phyloP scores from a whole-genome alignment of 2,329 filamentous ascomycete genomes.

The Penicillium frequentans region DNA sequence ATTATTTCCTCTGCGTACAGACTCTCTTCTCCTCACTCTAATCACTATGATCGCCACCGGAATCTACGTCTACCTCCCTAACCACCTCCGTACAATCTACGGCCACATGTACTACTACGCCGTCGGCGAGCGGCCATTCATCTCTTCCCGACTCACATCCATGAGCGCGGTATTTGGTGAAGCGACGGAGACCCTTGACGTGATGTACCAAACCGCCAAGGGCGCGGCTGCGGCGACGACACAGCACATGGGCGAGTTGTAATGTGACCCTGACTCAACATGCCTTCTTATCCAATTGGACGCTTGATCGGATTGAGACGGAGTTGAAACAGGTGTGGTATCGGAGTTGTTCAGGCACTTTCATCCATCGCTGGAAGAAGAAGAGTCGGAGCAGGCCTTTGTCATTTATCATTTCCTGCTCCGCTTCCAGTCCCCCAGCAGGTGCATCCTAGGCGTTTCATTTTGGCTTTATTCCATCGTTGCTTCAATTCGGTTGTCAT shows the following conservation, averaged over 20 bases:
- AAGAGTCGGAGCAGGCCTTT: background rate
- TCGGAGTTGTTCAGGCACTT: background rate
- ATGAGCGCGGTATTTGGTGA: conserved; percentile 36
- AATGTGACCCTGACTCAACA: conserved; percentile 7
- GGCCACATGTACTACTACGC: conserved; percentile 93
- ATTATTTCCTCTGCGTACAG: conserved; percentile 47
- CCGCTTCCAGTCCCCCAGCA: conserved; percentile 5
- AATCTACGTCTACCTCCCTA: conserved; percentile 86
- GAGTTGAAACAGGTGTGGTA: background rate
- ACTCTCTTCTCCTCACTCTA: conserved; percentile 88
- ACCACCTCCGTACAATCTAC: conserved; percentile 80
- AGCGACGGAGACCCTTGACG: conserved; percentile 39
- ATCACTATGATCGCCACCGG: conserved; percentile 83
- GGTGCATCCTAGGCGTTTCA: conserved; percentile 31
- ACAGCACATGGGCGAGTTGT: conserved; percentile 34
- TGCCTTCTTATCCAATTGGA: background rate
- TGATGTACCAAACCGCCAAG: conserved; percentile 51
- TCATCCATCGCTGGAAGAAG: background rate
- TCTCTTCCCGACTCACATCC: conserved; percentile 31
- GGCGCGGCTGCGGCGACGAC: conserved; percentile 41
- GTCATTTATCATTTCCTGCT: background rate
- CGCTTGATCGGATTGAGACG: background rate
- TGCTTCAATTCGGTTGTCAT: background rate
- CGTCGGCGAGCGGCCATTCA: conserved; percentile 65
- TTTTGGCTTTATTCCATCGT: conserved; percentile 1